Evolutionary conservation across 2,329 filamentous ascomycete species (phyloP).

Genomic region (Aspergillus ibericus): DNA sequence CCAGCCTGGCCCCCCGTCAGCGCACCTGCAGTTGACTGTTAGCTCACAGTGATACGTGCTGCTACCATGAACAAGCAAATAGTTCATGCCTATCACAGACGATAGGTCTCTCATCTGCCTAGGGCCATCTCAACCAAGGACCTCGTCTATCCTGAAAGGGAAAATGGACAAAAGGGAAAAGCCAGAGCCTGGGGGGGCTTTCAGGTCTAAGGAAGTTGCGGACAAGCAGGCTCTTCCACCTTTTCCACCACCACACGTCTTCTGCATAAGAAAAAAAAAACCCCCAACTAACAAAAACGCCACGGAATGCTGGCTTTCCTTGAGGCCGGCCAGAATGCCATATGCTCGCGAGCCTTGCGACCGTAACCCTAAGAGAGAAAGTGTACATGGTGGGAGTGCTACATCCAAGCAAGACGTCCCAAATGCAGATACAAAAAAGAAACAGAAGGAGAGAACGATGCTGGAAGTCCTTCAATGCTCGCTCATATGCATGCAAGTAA

Average conservation of each 20-base stretch:
- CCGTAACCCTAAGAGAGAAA: not conserved
- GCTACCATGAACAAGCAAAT: not conserved
- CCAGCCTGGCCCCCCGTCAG: not conserved
- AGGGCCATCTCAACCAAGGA: not conserved
- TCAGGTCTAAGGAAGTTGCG: not conserved
- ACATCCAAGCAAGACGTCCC: not conserved
- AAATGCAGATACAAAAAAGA: constrained; percentile 1
- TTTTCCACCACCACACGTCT: not conserved
- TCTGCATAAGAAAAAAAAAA: not conserved
- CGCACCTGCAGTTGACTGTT: not conserved
- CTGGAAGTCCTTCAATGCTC: not conserved
- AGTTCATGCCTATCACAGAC: not conserved
- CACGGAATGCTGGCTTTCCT: not conserved
- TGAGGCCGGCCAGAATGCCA: not conserved
- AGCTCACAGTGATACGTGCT: not conserved
- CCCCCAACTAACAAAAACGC: not conserved
- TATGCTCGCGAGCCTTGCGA: not conserved
- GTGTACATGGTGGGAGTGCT: not conserved
- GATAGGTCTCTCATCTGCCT: not conserved
- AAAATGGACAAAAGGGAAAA: not conserved
- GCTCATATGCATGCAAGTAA: constrained; percentile 12
- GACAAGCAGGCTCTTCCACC: not conserved
- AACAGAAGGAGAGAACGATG: not conserved
- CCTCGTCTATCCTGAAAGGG: not conserved
- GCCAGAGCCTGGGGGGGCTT: not conserved